phyloP scores from a whole-genome alignment of 108 stramenopile species.

The Skeletonema costatum region DNA sequence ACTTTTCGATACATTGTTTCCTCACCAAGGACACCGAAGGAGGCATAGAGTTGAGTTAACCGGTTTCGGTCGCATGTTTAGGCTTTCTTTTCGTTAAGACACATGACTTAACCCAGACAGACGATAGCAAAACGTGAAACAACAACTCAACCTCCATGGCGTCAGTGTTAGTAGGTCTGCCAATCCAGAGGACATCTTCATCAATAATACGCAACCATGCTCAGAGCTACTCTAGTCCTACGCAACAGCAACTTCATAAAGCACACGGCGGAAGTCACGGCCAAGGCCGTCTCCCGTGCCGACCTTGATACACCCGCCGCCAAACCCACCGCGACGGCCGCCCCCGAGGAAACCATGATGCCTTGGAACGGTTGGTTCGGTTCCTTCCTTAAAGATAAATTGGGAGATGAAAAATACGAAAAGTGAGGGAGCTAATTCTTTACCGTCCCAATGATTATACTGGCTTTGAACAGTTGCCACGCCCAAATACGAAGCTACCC shows the following conservation, averaged over 20 bases:
- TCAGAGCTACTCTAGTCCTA: conserved; percentile 39
- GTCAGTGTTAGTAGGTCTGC: too few species aligned
- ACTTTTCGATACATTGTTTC: too few species aligned
- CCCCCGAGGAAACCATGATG: conserved; percentile 72
- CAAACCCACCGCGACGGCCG: conserved; percentile 23
- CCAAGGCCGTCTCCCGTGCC: conserved; percentile 38
- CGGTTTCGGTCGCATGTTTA: too few species aligned
- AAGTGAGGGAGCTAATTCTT: conserved; percentile 51
- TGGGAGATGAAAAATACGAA: conserved; percentile 61
- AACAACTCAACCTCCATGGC: too few species aligned
- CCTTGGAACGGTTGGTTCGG: conserved; percentile 89
- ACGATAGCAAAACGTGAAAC: too few species aligned
- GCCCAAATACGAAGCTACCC: conserved; percentile 51
- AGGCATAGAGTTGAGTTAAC: too few species aligned
- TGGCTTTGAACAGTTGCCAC: conserved; percentile 64
- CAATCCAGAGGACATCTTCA: background rate
- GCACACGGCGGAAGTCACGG: conserved; percentile 18
- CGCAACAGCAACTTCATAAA: conserved; percentile 15
- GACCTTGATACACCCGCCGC: conserved; percentile 29
- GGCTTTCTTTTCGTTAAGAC: too few species aligned
- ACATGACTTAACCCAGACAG: too few species aligned
- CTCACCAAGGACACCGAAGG: too few species aligned
- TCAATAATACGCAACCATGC: conserved; percentile 11
- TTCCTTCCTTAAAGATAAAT: conserved; percentile 60
- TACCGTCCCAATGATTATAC: conserved; percentile 72